Evolutionary conservation across 305 asterid genomes (phyloP).

Genomic region (Striga hermonthica): DNA sequence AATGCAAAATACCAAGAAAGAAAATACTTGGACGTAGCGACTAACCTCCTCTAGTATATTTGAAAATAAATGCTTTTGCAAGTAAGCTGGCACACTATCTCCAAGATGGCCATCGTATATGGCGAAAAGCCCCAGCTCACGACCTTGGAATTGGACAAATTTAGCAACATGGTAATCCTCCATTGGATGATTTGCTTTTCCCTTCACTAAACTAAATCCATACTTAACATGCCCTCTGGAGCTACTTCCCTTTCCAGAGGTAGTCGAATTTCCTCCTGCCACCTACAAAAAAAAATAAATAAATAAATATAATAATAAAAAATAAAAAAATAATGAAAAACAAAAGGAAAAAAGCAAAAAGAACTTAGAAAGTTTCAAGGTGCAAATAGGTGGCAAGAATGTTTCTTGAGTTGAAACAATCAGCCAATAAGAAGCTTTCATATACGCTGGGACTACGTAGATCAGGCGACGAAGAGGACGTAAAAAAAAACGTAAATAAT

Average conservation of each 20-base stretch:
- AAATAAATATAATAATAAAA: slow-evolving; percentile 5
- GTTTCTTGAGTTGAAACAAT: no score
- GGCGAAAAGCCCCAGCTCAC: slow-evolving; percentile 86
- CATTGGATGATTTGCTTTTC: slow-evolving; percentile 94
- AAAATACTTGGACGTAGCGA: slow-evolving; percentile 6
- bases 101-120: slow-evolving; percentile 89
- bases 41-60: slow-evolving; percentile 82
- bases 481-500: no score
- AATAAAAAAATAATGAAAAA: background rate
- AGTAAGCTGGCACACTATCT: slow-evolving; percentile 77
- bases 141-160: slow-evolving; percentile 56
- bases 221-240: slow-evolving; percentile 53
- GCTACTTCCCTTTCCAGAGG: slow-evolving; percentile 83
- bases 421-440: no score
- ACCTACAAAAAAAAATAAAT: slow-evolving; percentile 37
- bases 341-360: no score
- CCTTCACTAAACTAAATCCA: slow-evolving; percentile 76
- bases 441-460: no score
- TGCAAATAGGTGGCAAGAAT: no score
- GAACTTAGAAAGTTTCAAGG: no score
- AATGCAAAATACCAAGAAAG: background rate
- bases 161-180: slow-evolving; percentile 95
- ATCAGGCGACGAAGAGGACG: no score
- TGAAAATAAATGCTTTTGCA: slow-evolving; percentile 76
- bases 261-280: slow-evolving; percentile 57